Percentiles rank a stretch among this genome's conserved stretches.
These are phyloP conservation scores for Neltuma alba DNA, from an alignment of 306 rosid genomes.

Conservation along the genomic window DNA sequence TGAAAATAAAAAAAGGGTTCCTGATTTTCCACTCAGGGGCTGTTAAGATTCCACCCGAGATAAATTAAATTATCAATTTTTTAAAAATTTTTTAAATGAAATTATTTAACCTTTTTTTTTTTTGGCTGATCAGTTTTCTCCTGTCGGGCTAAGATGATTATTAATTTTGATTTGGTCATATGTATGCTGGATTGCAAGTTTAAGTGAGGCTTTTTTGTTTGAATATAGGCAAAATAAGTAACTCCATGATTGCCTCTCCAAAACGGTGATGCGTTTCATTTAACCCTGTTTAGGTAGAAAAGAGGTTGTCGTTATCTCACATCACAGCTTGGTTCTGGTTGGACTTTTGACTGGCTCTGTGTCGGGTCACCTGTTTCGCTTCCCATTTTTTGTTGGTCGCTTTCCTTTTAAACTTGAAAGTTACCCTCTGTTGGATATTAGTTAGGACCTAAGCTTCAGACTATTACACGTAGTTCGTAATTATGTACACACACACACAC, in stretches of 20 bases:
- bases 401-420: not conserved
- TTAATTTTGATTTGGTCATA: too few relatives aligned
- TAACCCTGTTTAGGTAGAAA: not conserved
- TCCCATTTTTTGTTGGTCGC: not conserved
- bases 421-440: not conserved
- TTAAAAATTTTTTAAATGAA: not conserved
- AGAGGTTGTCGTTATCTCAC: not conserved
- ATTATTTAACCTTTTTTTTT: too few relatives aligned
- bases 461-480: not conserved
- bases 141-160: too few relatives aligned
- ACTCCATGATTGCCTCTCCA: not conserved
- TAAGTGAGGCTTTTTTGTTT: not conserved
- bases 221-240: too few relatives aligned
- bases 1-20: too few relatives aligned
- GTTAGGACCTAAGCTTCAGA: not conserved
- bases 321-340: not conserved
- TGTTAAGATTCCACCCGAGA: conserved; percentile 8
- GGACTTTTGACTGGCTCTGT: not conserved
- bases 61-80: too few relatives aligned
- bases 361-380: not conserved
- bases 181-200: not conserved
- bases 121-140: too few relatives aligned
- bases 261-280: not conserved
- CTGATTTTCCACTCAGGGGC: too few relatives aligned
- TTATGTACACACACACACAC: not conserved